Percentiles rank a stretch among this genome's conserved stretches.
phyloP scores from a whole-genome alignment of 768 basidiomycete genomes.

The Psilocybe cubensis region DNA sequence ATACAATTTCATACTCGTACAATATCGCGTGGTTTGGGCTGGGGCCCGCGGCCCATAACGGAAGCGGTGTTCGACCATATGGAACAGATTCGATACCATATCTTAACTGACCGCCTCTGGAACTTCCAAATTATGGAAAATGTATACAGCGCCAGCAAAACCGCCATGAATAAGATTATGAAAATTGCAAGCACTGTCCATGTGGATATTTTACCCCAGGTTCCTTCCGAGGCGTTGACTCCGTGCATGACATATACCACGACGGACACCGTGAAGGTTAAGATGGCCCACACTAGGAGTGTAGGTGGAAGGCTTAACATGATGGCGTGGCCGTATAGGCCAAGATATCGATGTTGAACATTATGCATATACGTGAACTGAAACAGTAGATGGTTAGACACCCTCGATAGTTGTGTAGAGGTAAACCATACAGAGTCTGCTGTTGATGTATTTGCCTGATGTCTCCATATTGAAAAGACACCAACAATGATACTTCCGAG shows the following conservation, averaged over 20 bases:
- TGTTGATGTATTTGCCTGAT: conserved; percentile 49
- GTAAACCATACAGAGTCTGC: conserved; percentile 42
- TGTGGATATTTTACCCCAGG: conserved; percentile 32
- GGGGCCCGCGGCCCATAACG: neutral
- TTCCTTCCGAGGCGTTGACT: conserved; percentile 20
- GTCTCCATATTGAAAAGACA: conserved; percentile 60
- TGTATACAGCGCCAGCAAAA: conserved; percentile 46
- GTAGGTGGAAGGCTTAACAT: conserved; percentile 56
- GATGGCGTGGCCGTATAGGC: conserved; percentile 52
- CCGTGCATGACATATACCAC: conserved; percentile 48
- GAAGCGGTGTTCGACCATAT: conserved; percentile 7
- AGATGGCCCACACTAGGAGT: conserved; percentile 58
- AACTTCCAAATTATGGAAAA: conserved; percentile 56
- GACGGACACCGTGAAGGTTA: conserved; percentile 49
- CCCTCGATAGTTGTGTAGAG: neutral
- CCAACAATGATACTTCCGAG: conserved; percentile 60
- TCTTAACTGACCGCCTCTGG: conserved; percentile 28
- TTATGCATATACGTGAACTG: conserved; percentile 62
- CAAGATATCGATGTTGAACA: conserved; percentile 45
- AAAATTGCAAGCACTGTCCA: conserved; percentile 47
- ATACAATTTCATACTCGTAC: neutral
- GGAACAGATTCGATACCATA: conserved; percentile 20
- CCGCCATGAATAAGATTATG: conserved; percentile 38
- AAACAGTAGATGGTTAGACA: neutral
- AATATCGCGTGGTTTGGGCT: neutral